These are phyloP conservation scores for Pseudogymnoascus sp. DNA, from an alignment of 2,329 filamentous ascomycete genomes.

Conservation along the genomic window DNA sequence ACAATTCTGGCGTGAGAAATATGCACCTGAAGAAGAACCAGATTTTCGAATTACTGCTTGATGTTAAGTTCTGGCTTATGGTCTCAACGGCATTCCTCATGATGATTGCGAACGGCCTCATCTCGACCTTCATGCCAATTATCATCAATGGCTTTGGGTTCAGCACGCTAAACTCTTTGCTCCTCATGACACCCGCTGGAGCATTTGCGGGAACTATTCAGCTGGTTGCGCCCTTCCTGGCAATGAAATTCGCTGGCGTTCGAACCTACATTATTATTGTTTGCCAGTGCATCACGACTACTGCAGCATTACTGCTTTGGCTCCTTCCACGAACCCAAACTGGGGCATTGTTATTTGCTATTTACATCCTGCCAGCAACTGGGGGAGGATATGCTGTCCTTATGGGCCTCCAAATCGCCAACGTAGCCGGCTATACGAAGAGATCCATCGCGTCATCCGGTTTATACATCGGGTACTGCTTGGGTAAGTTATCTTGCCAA, in stretches of 20 bases:
- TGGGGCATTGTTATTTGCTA: not conserved
- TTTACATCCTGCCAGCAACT: not conserved
- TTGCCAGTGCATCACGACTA: not conserved
- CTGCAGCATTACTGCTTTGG: not conserved
- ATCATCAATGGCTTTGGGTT: conserved; percentile 25
- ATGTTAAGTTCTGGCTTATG: conserved; percentile 16
- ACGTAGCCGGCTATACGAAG: conserved; percentile 42
- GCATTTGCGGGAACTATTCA: not conserved
- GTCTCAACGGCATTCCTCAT: conserved; percentile 16
- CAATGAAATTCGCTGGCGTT: not conserved
- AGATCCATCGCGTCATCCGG: conserved; percentile 40
- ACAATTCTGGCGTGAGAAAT: conserved; percentile 18
- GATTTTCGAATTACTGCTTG: conserved; percentile 14
- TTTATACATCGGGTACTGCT: conserved; percentile 39
- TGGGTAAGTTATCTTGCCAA: conserved; percentile 48
- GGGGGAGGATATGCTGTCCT: conserved; percentile 8
- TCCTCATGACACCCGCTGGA: conserved; percentile 14
- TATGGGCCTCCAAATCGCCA: conserved; percentile 23
- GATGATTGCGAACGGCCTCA: conserved; percentile 25
- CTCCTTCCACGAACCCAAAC: not conserved
- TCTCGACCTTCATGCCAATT: conserved; percentile 16
- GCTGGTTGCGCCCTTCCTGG: not conserved
- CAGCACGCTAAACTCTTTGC: conserved; percentile 24
- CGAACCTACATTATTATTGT: conserved; percentile 7
- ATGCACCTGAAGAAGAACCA: conserved; percentile 15